Evolutionary conservation across 495 filamentous ascomycete species (phyloP), one percentile per base, ranked within the genome.

Genomic region (Podospora pseudocomata): DNA sequence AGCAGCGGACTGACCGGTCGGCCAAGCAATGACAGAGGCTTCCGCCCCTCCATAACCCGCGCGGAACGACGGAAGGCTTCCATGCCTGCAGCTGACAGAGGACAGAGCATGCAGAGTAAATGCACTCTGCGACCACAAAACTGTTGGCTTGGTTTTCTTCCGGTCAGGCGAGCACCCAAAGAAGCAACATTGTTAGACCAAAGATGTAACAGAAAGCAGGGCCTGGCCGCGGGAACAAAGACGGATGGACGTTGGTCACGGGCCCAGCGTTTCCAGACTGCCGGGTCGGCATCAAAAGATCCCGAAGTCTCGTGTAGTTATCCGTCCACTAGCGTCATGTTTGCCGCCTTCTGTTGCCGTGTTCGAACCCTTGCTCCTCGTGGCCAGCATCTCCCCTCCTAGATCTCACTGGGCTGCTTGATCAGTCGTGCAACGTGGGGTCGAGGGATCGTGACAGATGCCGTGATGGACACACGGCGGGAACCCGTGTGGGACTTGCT

Each of bases 11-110:
- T 49, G 7, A 13, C 39, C 39, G 39, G 39, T 11, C 9, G 39
- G 39, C 9, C 15, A 18, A 26, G n/a, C 55, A 58, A 58, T 58
- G n/a, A 20, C n/a, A 26, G 23, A 26, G 4, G 55, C 2, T 58
- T 58, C 55, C 55, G 55, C 18, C 55, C 55, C 55, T 58, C 55
- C 55, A 58, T 58, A 26, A 58, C 55, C 55, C 55, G 55, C n/a
- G n/a, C 55, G 55, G 55, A 26, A 26, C 7, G 19, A 9, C 55
- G 55, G 55, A 15, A 26, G 55, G 55, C 55, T 58, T 58, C 23
- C 55, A 19, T 0, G 18, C n/a, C 55, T 58, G 55, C 55, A 58
- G 55, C 19, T 58, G 23, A 49, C 39, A 18, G 39, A 49, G 39
- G 39, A 49, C 39, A 49, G 15, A 16, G 39, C 5, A 49, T 49